These are phyloP conservation scores for Adansonia grandidieri DNA, from an alignment of 441 rosid species.

Conservation along the genomic window DNA sequence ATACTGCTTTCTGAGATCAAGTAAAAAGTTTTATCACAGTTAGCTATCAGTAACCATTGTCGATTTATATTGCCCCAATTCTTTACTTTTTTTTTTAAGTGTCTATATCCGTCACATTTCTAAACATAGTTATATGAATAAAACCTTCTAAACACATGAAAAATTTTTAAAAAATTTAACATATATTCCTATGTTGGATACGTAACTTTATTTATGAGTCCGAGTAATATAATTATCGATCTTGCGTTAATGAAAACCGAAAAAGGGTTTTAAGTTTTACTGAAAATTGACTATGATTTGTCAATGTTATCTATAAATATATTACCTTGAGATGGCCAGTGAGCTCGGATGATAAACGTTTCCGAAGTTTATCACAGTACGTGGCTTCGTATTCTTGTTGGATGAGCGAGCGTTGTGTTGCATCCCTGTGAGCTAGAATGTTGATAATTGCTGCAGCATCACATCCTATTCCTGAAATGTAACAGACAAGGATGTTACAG, in stretches of 20 bases:
- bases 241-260: neutral
- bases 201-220: too few relatives aligned
- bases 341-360: conserved; percentile 66
- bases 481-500: neutral
- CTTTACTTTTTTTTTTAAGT: too few relatives aligned
- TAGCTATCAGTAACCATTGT: neutral
- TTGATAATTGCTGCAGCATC: conserved; percentile 57
- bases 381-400: conserved; percentile 68
- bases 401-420: conserved; percentile 62
- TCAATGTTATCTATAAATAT: neutral
- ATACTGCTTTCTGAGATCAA: conserved; percentile 56
- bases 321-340: conserved; percentile 75
- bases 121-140: too few relatives aligned
- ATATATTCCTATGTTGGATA: too few relatives aligned
- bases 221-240: neutral
- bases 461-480: conserved; percentile 63
- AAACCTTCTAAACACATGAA: too few relatives aligned
- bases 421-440: conserved; percentile 70
- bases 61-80: neutral
- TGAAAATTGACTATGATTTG: neutral
- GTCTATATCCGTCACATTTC: too few relatives aligned
- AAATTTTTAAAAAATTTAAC: too few relatives aligned
- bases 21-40: neutral
- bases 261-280: neutral
- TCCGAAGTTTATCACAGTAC: conserved; percentile 51